Evolutionary conservation across 768 basidiomycete genomes (phyloP), one percentile per base, ranked within the genome.

Genomic region (Hygrocybe coccinea): DNA sequence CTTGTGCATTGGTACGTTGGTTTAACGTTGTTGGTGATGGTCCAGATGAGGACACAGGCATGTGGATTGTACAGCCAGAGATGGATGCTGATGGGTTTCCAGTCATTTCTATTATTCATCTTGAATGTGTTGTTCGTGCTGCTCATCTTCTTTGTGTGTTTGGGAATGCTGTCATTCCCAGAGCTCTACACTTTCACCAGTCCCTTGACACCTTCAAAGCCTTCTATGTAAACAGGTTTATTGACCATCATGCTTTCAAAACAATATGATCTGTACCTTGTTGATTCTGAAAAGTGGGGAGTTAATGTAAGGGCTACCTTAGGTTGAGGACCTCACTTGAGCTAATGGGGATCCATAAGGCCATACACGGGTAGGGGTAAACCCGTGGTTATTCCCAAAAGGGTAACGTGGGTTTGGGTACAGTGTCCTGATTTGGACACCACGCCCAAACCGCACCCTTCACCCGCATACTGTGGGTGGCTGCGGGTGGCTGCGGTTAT

Each of bases 51-150:
- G 49, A 55, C 29, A 62, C 58, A 14, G 61, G 62, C 3, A 57
- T 64, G 59, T 64, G 62, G 62, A 34, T 55, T 33, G 56, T 64
- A 7, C 17, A 44, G 10, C 62, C 61, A 10, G 63, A 68, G 35
- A 3, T 21, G 11, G 19, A 54, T 19, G 21, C 41, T 22, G 53
- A 60, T 24, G 44, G 52, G 21, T 12, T 1, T 11, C 37, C 24
- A 11, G 35, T 21, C 5, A 6, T 60, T 14, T 39, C 44, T 9
- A 49, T 60, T 33, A 57, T 57, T 33, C 50, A 53, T 37, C 71
- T 79, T 80, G 25, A 60, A 46, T 8, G 72, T 17, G 48, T 60
- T 25, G 17, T 55, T 5, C 37, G 59, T 14, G 56, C 37, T 1
- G 54, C 50, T 19, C 59, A 60, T 36, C 46, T 60, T 1, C 11